Percentiles rank a stretch among this genome's conserved stretches.
Conservation (phyloP, 2,329 filamentous ascomycete genomes). For the Pyricularia grisea region DNA sequence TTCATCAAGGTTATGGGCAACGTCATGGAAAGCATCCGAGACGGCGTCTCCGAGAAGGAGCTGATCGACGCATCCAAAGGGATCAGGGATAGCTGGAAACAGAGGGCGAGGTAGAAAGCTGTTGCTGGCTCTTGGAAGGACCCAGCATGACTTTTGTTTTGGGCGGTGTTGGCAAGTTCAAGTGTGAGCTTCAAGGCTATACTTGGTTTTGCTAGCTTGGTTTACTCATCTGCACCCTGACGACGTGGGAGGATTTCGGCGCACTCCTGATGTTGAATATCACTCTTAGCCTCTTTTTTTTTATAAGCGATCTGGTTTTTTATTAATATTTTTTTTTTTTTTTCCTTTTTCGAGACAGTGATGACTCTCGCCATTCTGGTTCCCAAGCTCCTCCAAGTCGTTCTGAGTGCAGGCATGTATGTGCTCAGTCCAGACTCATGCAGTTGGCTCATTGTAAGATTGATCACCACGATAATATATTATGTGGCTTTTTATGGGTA, state of each 20-base stretch:
- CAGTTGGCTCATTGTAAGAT: not conserved
- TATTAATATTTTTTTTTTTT: not conserved
- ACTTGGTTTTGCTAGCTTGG: not conserved
- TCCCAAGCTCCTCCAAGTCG: not conserved
- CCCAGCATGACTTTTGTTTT: not conserved
- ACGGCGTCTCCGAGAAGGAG: slow-evolving; percentile 76
- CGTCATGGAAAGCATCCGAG: slow-evolving; percentile 82
- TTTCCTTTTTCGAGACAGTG: too few relatives aligned
- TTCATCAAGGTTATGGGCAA: slow-evolving; percentile 76
- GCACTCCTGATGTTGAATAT: not conserved
- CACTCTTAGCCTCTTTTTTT: not conserved
- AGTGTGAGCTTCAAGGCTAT: not conserved
- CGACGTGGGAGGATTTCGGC: not conserved
- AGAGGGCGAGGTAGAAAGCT: slow-evolving; percentile 31
- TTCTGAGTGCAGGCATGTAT: not conserved
- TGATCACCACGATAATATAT: not conserved
- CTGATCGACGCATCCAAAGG: slow-evolving; percentile 56
- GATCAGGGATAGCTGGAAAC: slow-evolving; percentile 79
- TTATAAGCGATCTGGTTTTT: not conserved
- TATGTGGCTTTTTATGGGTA: not conserved
- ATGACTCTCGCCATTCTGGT: too few relatives aligned
- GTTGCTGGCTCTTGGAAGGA: slow-evolving; percentile 4
- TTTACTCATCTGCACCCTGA: not conserved
- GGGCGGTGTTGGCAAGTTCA: not conserved
- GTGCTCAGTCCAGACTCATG: not conserved